Evolutionary conservation across 768 basidiomycete species (phyloP), one percentile per base, ranked within the genome.

Genomic region (Pisolithus sp.): DNA sequence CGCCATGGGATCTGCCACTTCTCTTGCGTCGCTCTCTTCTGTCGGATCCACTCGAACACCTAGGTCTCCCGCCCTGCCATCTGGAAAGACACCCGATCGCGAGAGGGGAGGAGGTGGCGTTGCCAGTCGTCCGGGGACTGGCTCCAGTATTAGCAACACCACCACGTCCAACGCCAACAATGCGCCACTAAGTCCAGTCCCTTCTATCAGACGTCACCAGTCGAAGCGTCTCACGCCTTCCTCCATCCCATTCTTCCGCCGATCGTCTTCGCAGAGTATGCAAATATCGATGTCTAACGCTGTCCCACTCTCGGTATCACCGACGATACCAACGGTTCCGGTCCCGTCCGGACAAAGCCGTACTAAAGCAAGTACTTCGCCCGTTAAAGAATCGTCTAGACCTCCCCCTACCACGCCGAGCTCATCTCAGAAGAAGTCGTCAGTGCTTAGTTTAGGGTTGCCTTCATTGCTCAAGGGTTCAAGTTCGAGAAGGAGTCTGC

Each of bases 211-310:
- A 48, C 81, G 85, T 38, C 77, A 79, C 26, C 81, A 83, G 52
- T 65, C 71, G 21, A 92, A 85, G 66, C 84, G 93, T 53, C 79
- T 93, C 43, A 93, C 93, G 1, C 92, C 92, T 1, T 93, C 90
- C 24, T 89, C 90, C 13, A 95, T 95, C 53, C 93, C 93, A 2
- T 95, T 95, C 71, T 94, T 95, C 74, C 81, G 90, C 41, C 85
- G 93, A 34, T 92, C 91, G 7, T 89, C 89, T 24, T 93, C 93
- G 7, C 88, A 92, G 62, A 89, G 87, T 13, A 85, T 89, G 78
- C 85, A 89, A 55, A 66, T 84, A 23, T 78, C 82, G 18, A 72
- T 80, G 7, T 62, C 67, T n/a, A 60, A 53, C 48, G 52, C 62
- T 49, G 62, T 76, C 24, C 68, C 75, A 15, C 68, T 72, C 9